Evolutionary conservation across 129 eudicot species (phyloP), one percentile per base, ranked within the genome.

Genomic region (Gnaphalium uliginosum): DNA sequence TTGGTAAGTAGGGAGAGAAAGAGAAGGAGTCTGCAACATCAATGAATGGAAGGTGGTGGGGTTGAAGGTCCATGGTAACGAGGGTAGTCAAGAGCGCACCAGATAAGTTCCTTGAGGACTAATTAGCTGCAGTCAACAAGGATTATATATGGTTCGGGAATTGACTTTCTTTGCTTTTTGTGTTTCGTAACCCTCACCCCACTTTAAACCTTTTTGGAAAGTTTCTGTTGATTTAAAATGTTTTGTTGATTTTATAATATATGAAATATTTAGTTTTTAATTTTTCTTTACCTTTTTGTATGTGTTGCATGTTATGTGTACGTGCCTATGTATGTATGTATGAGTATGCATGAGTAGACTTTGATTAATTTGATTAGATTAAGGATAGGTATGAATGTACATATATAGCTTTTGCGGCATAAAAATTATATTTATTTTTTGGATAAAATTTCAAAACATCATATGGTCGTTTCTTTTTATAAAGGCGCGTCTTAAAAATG

Each of bases 71-170:
- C 74, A 74, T 66, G 63, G 82, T 76, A 67, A 60, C 73, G 69
- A 78, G 83, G 89, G 96, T 82, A 91, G 97, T 91, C 96, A 91
- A 89, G 97, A 91, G 89, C 96, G 97, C 88, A 91, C 97, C 97
- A 89, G 84, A 81, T 74, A 50, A 65, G 80, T 78, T 83, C 87
- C 87, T 87, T 81, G 84, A 60, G 64, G 65, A 73, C 69, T 66
- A 24, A 77, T 6, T n/a, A 54, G 4, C 17, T 46, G 77, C 77
- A 59, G 82, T 25, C 77, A 72, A 51, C 81, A 50, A 46, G 75
- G 83, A 82, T 90, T 56, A 19, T 56, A 46, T 46, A 69, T 92
- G 98, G 98, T 92, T 93, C 98, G 98, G 98, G 98, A 81, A 88
- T 93, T 93, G 98, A 93, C 98, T 93, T 93, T 87, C 85, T 84